These are phyloP conservation scores for Pyrenophora graminea DNA, from an alignment of 2,329 filamentous ascomycete species.

Conservation along the genomic window DNA sequence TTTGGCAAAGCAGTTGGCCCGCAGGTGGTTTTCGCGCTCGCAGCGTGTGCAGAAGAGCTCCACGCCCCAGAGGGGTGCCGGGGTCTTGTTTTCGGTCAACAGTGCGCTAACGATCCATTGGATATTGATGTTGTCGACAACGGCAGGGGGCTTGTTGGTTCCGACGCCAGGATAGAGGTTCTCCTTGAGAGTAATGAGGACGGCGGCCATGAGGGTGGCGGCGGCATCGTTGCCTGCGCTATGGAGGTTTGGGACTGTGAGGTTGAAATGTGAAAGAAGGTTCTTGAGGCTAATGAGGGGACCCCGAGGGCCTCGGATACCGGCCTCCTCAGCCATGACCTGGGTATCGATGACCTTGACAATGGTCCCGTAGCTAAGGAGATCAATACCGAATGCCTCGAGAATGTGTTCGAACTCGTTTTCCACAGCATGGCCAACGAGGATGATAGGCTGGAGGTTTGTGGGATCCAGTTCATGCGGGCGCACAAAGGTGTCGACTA, in stretches of 20 bases:
- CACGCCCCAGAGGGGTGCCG: constrained; percentile 12
- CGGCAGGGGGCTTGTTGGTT: neutral
- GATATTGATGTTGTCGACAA: neutral
- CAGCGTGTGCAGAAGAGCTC: constrained; percentile 11
- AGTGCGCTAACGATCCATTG: too few relatives aligned
- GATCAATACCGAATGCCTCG: constrained; percentile 13
- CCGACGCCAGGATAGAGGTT: constrained; percentile 5
- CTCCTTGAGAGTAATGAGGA: constrained; percentile 11
- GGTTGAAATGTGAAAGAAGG: constrained; percentile 17
- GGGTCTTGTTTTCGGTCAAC: neutral
- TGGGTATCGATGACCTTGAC: constrained; percentile 27
- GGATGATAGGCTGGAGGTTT: constrained; percentile 20
- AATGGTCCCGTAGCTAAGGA: constrained; percentile 15
- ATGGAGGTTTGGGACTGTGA: constrained; percentile 13
- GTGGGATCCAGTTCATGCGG: neutral
- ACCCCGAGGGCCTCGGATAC: constrained; percentile 7
- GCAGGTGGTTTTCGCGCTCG: constrained; percentile 12
- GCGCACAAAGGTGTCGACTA: constrained; percentile 15
- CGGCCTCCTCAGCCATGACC: constrained; percentile 12
- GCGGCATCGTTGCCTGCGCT: constrained; percentile 24
- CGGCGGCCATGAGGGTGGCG: constrained; percentile 18
- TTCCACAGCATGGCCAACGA: constrained; percentile 21
- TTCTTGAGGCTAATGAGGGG: constrained; percentile 15
- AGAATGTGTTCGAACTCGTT: constrained; percentile 19
- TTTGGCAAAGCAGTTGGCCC: constrained; percentile 4